A percentile compares a stretch with the other conserved stretches of the same genome.
phyloP scores from a whole-genome alignment of 148 eudicot genomes.

The Arctostaphylos glauca region DNA sequence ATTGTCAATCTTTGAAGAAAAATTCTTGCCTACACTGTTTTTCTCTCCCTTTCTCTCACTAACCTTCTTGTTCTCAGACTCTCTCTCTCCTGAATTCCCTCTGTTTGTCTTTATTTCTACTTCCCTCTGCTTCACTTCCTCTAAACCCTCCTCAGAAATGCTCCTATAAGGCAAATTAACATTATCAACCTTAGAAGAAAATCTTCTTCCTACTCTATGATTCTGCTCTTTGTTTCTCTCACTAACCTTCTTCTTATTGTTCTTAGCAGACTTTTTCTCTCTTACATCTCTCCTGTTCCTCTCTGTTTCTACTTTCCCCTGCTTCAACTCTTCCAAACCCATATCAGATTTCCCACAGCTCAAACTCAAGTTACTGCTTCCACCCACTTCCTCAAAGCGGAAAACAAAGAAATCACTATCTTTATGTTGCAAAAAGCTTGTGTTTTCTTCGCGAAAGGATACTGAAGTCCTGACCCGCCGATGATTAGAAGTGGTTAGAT shows the following conservation, averaged over 20 bases:
- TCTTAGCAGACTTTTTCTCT: neutral
- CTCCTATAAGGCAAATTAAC: neutral
- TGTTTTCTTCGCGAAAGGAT: constrained; percentile 39
- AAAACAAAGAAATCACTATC: constrained; percentile 12
- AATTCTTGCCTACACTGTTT: neutral
- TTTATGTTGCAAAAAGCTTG: constrained; percentile 1
- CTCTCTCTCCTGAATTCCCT: neutral
- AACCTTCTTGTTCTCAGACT: constrained; percentile 5
- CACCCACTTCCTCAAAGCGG: constrained; percentile 15
- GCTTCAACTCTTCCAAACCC: constrained; percentile 7
- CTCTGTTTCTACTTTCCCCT: neutral
- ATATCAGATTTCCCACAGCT: neutral
- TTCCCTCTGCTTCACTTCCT: neutral
- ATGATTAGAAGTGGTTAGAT: constrained; percentile 27
- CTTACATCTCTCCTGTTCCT: neutral
- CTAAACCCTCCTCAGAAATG: neutral
- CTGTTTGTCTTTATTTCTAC: constrained; percentile 1
- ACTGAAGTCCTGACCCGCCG: constrained; percentile 39
- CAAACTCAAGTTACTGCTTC: neutral
- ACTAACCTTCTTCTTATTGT: constrained; percentile 8
- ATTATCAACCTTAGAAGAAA: neutral
- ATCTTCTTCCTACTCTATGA: neutral
- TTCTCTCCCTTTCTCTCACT: neutral
- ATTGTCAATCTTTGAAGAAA: neutral
- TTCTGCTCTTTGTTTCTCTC: neutral